phyloP scores from a whole-genome alignment of 306 rosid species.

The Quercus wislizeni region DNA sequence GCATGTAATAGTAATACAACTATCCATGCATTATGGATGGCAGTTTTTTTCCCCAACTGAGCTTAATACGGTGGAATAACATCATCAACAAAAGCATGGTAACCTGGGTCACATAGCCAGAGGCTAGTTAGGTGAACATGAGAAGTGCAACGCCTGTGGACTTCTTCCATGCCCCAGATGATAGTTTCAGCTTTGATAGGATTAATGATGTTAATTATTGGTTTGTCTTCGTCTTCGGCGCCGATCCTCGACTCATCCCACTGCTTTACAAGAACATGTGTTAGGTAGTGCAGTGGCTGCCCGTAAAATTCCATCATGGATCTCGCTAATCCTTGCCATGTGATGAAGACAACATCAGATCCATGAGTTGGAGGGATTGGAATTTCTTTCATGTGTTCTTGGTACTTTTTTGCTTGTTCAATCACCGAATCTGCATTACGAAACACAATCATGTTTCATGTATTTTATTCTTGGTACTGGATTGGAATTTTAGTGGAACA shows the following conservation, averaged over 20 bases:
- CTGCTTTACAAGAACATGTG: conserved; percentile 26
- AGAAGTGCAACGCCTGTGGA: conserved; percentile 28
- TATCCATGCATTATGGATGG: neutral
- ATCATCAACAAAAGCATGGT: conserved; percentile 1
- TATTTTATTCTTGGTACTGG: neutral
- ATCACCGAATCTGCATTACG: conserved; percentile 13
- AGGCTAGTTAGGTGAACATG: conserved; percentile 27
- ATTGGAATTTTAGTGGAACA: no score
- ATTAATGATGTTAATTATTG: conserved; percentile 8
- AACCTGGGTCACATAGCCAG: conserved; percentile 27
- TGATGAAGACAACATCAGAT: neutral
- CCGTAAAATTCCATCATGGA: conserved; percentile 20
- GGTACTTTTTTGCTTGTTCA: conserved; percentile 29
- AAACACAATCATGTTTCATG: neutral
- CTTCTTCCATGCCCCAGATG: conserved; percentile 30
- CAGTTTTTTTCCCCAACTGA: no score
- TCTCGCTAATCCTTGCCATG: conserved; percentile 28
- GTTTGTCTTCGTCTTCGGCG: conserved; percentile 15
- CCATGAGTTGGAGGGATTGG: conserved; percentile 13
- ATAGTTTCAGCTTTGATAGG: conserved; percentile 15
- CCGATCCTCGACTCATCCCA: conserved; percentile 44
- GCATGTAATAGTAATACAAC: no score
- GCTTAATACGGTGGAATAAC: conserved; percentile 13
- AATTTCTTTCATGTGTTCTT: conserved; percentile 13
- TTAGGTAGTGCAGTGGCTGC: conserved; percentile 39